phyloP scores from a whole-genome alignment of 164 flowering plant species.

The Nelumbo lutea region DNA sequence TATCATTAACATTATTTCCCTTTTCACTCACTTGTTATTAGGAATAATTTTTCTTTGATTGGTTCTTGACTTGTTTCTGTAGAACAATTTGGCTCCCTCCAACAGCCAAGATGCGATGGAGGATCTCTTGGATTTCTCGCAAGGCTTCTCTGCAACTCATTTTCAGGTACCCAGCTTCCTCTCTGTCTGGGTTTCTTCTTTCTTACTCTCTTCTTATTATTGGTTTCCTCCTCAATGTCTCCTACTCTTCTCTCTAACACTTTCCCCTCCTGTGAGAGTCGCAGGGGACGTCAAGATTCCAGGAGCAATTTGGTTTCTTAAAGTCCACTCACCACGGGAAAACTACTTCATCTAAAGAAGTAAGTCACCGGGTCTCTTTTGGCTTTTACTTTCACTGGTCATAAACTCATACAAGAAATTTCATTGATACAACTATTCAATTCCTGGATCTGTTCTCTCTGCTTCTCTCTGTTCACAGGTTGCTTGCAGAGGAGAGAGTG shows the following conservation, averaged over 20 bases:
- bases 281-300: constrained; percentile 46
- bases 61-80: constrained; percentile 12
- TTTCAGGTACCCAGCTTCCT: constrained; percentile 35
- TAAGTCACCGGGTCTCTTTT: constrained; percentile 21
- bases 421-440: constrained; percentile 2
- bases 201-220: too few species aligned
- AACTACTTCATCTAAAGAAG: constrained; percentile 35
- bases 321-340: constrained; percentile 40
- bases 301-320: constrained; percentile 40
- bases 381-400: neutral
- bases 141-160: constrained; percentile 51
- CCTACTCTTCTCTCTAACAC: too few species aligned
- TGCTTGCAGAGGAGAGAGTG: constrained; percentile 38
- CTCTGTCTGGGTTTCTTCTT: neutral
- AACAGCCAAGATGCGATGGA: constrained; percentile 37
- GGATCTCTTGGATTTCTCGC: constrained; percentile 50
- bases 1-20: too few species aligned
- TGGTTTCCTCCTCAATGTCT: neutral
- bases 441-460: neutral
- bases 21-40: too few species aligned
- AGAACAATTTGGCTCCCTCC: constrained; percentile 34
- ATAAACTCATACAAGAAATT: too few species aligned
- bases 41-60: constrained; percentile 1
- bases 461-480: constrained; percentile 25
- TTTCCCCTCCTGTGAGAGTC: constrained; percentile 8